phyloP scores from a whole-genome alignment of 129 eudicot genomes.

The Artemisia annua region DNA sequence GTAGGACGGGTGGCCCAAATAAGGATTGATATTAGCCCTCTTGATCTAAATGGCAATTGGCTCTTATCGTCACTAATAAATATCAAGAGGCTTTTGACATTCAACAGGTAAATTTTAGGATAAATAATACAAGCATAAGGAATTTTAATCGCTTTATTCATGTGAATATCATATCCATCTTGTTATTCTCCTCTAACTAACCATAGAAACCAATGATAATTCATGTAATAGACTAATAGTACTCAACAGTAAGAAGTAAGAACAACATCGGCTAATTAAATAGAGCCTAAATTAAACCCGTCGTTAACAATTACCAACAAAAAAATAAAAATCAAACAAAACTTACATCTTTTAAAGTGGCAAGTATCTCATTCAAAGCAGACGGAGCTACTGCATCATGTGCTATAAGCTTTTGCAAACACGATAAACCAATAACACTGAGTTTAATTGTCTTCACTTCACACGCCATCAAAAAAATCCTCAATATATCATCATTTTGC shows the following conservation, averaged over 20 bases:
- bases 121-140: no score
- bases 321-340: slow-evolving; percentile 4
- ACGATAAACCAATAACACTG: slow-evolving; percentile 92
- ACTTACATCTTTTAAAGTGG: slow-evolving; percentile 85
- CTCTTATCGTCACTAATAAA: neutral
- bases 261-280: neutral
- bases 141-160: neutral
- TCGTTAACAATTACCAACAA: neutral
- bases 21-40: neutral
- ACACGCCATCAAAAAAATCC: slow-evolving; percentile 96
- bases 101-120: neutral
- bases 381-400: slow-evolving; percentile 93
- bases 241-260: slow-evolving; percentile 4
- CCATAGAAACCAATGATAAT: neutral
- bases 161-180: slow-evolving; percentile 13
- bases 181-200: slow-evolving; percentile 19
- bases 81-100: neutral
- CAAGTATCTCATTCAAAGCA: slow-evolving; percentile 82
- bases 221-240: neutral
- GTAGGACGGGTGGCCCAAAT: no score
- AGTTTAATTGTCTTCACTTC: slow-evolving; percentile 81
- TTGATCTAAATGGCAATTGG: slow-evolving; percentile 1
- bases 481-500: slow-evolving; percentile 81
- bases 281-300: slow-evolving; percentile 6
- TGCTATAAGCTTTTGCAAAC: slow-evolving; percentile 93